Base-by-base conservation (phyloP, 2,329 filamentous ascomycete genomes). In the Alternaria alternata region DNA sequence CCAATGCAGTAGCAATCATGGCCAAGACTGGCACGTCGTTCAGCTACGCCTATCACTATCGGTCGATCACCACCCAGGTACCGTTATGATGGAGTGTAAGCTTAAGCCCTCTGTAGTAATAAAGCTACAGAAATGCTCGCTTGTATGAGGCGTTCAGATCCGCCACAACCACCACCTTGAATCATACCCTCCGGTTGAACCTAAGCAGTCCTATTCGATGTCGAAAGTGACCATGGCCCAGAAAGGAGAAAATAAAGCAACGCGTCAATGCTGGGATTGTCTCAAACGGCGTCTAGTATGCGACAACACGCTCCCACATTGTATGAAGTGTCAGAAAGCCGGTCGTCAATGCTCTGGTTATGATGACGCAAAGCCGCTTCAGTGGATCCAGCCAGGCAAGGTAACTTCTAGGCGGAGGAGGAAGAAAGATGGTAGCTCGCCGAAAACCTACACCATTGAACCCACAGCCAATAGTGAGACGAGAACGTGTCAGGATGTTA, bases 251-350 rank as follows among this genome's bases (percentile, higher is more conserved):
- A 43, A 59, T 18, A 70, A 67, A 58, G 68, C 72, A 56, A 65
- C 54, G 3, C 68, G 70, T 2, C 75, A 76, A 64, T 77, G 74
- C 57, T 77, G 74, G 75, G 74, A 72, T 26, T 77, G 75, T 51
- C 62, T 74, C 24, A 73, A 71, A 51, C 67, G 73, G 14, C 67
- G 75, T 2, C 59, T 76, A 26, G 75, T 77, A 1, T 77, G 75
- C 52, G 75, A 77, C 58, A 70, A 67, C n/a, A 69, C 68, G n/a
- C 42, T 71, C 5, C 74, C 75, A 7, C 65, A 65, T 47, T 77
- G 75, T 57, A 72, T 67, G 38, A 77, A 75, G 51, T 77, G 74
- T 62, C 56, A 65, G 20, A 73, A 67, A 46, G 57, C 62, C 11
- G 73, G 75, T 7, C 72, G 63, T 32, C 64, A 71, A 5, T 77